Evolutionary conservation across 1,284 basidiomycete genomes (phyloP).

Genomic region (Neonothopanus nambi): DNA sequence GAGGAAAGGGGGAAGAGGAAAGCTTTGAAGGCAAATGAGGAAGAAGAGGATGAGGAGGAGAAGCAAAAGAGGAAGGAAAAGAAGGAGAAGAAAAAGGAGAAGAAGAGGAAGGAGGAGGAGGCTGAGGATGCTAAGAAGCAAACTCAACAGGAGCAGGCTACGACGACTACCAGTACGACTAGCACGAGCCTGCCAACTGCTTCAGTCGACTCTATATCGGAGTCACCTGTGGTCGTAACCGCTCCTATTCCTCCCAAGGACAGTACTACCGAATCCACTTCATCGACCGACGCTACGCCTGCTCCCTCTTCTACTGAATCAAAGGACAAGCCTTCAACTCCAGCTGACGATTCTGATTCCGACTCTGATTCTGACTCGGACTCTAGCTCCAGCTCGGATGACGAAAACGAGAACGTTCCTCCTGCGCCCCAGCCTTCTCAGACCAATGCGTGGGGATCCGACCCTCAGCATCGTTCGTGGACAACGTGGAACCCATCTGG

Average conservation of each 20-base stretch:
- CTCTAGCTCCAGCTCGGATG: conserved; percentile 6
- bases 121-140: conserved; percentile 23
- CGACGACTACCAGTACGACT: neutral
- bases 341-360: conserved; percentile 4
- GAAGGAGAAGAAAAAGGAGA: conserved; percentile 42
- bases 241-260: too few species aligned
- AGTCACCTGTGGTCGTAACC: too few species aligned
- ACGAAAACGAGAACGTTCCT: conserved; percentile 9
- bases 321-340: conserved; percentile 4
- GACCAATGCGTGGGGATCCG: neutral
- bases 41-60: conserved; percentile 45
- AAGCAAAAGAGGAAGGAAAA: conserved; percentile 46
- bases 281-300: neutral
- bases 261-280: too few species aligned
- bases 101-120: conserved; percentile 30
- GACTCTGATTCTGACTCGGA: conserved; percentile 8
- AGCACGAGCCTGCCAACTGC: too few species aligned
- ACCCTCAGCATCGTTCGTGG: neutral
- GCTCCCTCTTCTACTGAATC: neutral
- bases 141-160: too few species aligned
- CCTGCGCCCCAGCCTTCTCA: neutral
- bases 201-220: neutral
- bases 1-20: conserved; percentile 68
- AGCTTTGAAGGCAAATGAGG: conserved; percentile 57
- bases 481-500: neutral